Percentiles rank a stretch among this genome's conserved stretches.
phyloP scores from a whole-genome alignment of 306 rosid species.

The Potentilla sterilis region DNA sequence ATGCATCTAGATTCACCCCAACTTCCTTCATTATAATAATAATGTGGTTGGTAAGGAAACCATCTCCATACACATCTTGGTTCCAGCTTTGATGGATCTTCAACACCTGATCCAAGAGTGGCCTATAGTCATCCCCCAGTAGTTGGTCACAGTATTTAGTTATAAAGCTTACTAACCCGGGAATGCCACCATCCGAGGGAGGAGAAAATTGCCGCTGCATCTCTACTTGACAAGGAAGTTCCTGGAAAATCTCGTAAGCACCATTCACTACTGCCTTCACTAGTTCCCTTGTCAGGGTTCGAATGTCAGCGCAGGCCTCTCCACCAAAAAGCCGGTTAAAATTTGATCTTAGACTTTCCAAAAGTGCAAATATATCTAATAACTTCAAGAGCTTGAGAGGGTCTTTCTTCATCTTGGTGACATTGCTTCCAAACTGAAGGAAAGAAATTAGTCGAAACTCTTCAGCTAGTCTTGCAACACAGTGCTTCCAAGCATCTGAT shows the following conservation, averaged over 20 bases:
- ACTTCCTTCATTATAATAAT: conserved; percentile 56
- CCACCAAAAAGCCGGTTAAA: conserved; percentile 66
- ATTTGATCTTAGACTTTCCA: conserved; percentile 55
- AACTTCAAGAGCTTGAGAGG: conserved; percentile 75
- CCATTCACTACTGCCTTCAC: conserved; percentile 59
- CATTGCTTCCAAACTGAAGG: conserved; percentile 60
- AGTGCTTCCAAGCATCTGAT: conserved; percentile 36
- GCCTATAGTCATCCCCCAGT: conserved; percentile 52
- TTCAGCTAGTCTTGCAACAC: conserved; percentile 55
- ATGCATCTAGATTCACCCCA: conserved; percentile 63
- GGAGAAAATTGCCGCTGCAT: conserved; percentile 59
- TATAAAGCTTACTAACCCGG: conserved; percentile 63
- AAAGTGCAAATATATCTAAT: conserved; percentile 57
- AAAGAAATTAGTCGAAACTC: conserved; percentile 61
- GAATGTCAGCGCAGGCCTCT: conserved; percentile 57
- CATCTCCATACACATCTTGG: conserved; percentile 43
- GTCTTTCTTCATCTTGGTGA: conserved; percentile 50
- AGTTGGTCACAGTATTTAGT: conserved; percentile 65
- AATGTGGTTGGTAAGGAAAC: conserved; percentile 41
- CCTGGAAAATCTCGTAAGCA: conserved; percentile 61
- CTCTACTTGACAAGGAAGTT: conserved; percentile 80
- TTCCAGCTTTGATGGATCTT: conserved; percentile 67
- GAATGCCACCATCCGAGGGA: conserved; percentile 78
- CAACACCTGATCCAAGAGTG: conserved; percentile 58
- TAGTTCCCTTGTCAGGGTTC: conserved; percentile 61